A percentile compares a stretch with the other conserved stretches of the same genome.
phyloP scores from a whole-genome alignment of 257 asterid species.

The Ocimum tenuiflorum region DNA sequence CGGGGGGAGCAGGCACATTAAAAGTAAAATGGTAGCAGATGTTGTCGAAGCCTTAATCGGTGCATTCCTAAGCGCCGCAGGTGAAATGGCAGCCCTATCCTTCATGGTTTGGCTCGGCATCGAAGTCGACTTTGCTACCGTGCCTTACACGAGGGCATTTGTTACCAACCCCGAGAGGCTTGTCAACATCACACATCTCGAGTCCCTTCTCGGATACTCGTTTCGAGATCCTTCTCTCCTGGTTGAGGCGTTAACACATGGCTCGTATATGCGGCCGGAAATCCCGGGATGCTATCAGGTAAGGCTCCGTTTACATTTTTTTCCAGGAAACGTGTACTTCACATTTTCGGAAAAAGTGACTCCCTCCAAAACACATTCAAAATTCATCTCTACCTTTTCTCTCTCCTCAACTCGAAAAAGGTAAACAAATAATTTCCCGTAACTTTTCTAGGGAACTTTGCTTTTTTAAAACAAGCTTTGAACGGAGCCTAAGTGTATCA shows the following conservation, averaged over 20 bases:
- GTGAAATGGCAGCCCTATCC: conserved; percentile 59
- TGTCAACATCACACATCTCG: conserved; percentile 37
- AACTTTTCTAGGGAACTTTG: too few relatives aligned
- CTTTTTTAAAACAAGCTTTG: too few relatives aligned
- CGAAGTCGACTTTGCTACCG: conserved; percentile 27
- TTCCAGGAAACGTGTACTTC: too few relatives aligned
- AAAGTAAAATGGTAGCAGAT: conserved; percentile 60
- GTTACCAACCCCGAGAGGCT: conserved; percentile 38
- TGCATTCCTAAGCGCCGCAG: conserved; percentile 58
- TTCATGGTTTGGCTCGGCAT: conserved; percentile 76
- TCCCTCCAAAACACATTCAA: too few relatives aligned
- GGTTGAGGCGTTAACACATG: conserved; percentile 84
- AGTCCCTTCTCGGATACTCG: conserved; percentile 44
- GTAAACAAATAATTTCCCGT: too few relatives aligned
- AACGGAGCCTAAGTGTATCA: too few relatives aligned
- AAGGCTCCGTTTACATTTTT: too few relatives aligned
- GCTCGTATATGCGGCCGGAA: conserved; percentile 83
- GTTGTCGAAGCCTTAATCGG: conserved; percentile 90
- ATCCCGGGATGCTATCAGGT: conserved; percentile 93
- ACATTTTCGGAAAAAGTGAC: too few relatives aligned
- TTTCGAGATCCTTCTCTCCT: conserved; percentile 61
- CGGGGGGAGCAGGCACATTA: conserved; percentile 26
- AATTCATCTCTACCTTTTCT: too few relatives aligned
- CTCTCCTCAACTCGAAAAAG: too few relatives aligned
- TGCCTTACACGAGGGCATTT: conserved; percentile 39